Evolutionary conservation across 768 basidiomycete species (phyloP), one percentile per base, ranked within the genome.

Genomic region (Naganishia vaughanmartiniae): DNA sequence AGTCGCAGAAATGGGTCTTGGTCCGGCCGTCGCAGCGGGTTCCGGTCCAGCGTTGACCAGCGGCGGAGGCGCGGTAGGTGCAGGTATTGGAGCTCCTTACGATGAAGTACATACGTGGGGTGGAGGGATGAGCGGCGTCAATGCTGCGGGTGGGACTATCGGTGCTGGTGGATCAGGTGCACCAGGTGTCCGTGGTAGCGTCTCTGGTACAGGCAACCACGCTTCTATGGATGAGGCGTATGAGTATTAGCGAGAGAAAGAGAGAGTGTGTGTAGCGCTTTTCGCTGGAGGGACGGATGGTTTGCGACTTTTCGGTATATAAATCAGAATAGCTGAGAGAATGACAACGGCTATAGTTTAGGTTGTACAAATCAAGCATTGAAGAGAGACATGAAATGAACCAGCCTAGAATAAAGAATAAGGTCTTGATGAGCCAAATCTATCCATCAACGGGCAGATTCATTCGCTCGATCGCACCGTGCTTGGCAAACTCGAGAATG

Each of bases 1-100:
- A 66, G 77, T 76, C 30, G 74, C 77, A 42, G 80, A 81, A 71
- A 78, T 81, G 76, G 66, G 54, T 5, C 48, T 51, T 26, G 39
- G 39, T 17, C 42, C 60, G n/a, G 36, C 60, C 3, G 56, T 31
- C 10, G 28, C 33, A 36, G 60, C 60, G 26, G 60, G 60, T 45
- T 12, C 36, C 2, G 60, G 60, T 17, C 60, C 60, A 21, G 42
- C 31, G 30, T 45, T 63, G 60, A 63, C 60, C 9, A 63, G 39
- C 39, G 60, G 60, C 5, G 21, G 21, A 15, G 60, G 60, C 0
- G 24, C 39, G 26, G 39, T 45, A 1, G 60, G 60, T 42, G 39
- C n/a, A 28, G 60, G 60, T 45, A 45, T 63, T 12, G 60, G 60
- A 45, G 60, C 60, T 39, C 60, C 60, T 2, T 63, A 63, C 21